Conservation (phyloP, 2,329 filamentous ascomycete species). For the Metarhizium rileyi region DNA sequence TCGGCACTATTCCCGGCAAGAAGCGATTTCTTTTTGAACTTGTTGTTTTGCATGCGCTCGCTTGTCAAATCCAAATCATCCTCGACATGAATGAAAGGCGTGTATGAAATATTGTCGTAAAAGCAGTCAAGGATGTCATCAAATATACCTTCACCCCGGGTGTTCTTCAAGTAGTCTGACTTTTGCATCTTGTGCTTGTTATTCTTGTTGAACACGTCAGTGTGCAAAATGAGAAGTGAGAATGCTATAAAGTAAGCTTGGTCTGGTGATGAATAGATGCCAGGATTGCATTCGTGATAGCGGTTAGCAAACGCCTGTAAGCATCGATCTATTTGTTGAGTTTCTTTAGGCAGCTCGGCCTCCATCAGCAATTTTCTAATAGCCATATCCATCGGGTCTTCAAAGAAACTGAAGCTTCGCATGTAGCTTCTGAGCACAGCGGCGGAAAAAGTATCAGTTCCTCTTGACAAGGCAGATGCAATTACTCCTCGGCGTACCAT, state of each 20-base stretch:
- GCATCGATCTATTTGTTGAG: constrained; percentile 93
- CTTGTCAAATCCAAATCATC: constrained; percentile 76
- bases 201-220: constrained; percentile 99
- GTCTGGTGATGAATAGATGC: constrained; percentile 82
- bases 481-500: constrained; percentile 72
- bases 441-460: constrained; percentile 72
- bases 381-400: constrained; percentile 96
- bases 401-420: constrained; percentile 89
- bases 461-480: constrained; percentile 76
- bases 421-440: constrained; percentile 89
- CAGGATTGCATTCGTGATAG: constrained; percentile 97
- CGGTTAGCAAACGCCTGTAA: constrained; percentile 90
- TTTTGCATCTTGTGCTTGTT: constrained; percentile 99
- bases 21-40: constrained; percentile 59
- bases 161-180: constrained; percentile 89
- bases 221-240: constrained; percentile 90
- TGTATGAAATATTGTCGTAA: constrained; percentile 98
- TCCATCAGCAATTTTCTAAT: constrained; percentile 94
- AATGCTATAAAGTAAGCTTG: constrained; percentile 99
- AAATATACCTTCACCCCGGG: constrained; percentile 80
- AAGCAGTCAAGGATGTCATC: constrained; percentile 92
- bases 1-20: constrained; percentile 51
- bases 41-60: constrained; percentile 61
- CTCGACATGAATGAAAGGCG: constrained; percentile 95
- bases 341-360: constrained; percentile 91